phyloP scores from a whole-genome alignment of 2,329 filamentous ascomycete species.

The Fusarium oligoseptatum region DNA sequence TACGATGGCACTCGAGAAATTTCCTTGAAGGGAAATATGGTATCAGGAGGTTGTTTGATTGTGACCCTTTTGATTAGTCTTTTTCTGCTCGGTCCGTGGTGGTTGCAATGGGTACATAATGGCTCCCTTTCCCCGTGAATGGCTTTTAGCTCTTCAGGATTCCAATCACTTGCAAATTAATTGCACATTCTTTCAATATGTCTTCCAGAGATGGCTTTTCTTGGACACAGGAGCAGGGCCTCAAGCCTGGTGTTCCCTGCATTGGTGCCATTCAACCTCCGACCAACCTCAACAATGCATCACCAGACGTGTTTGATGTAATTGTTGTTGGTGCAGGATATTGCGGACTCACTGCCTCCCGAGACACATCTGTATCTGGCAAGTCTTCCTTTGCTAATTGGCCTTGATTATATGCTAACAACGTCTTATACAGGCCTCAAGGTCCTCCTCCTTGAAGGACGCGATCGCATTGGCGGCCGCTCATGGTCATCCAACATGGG shows the following conservation, averaged over 20 bases:
- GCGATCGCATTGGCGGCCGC: constrained; percentile 63
- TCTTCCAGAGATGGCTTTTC: constrained; percentile 49
- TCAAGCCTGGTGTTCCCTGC: constrained; percentile 48
- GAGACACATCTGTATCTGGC: constrained; percentile 48
- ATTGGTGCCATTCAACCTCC: constrained; percentile 49
- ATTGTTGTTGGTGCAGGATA: constrained; percentile 51
- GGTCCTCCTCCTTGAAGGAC: constrained; percentile 60
- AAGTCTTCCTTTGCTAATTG: no score
- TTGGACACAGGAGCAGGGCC: constrained; percentile 48
- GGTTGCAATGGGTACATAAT: neutral
- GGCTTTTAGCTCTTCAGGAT: neutral
- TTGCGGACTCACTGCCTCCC: constrained; percentile 47
- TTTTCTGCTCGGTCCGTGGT: neutral
- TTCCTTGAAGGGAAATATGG: neutral
- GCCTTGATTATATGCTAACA: no score
- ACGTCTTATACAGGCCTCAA: constrained; percentile 46
- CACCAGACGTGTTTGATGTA: constrained; percentile 42
- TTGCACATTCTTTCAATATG: constrained; percentile 32
- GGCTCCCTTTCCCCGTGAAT: neutral
- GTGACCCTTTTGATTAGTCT: neutral
- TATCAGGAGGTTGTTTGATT: neutral
- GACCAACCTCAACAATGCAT: constrained; percentile 29
- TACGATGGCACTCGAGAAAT: neutral
- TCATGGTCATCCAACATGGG: constrained; percentile 60
- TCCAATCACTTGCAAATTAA: neutral